Evolutionary conservation across 1,284 basidiomycete species (phyloP), one percentile per base, ranked within the genome.

Genomic region (Singerocomus inundabilis): DNA sequence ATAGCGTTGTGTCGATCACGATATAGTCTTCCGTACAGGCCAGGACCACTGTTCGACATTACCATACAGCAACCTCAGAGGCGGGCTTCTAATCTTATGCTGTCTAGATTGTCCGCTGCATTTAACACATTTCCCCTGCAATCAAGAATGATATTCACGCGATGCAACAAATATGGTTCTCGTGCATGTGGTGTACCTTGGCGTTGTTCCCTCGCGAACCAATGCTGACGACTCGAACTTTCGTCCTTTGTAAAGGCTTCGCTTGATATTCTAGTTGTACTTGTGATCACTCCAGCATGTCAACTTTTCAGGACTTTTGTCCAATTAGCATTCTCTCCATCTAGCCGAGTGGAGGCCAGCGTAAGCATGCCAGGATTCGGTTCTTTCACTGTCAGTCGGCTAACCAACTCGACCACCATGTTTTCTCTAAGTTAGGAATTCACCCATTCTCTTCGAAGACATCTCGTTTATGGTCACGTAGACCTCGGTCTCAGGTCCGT

Each of bases 151-250:
- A 39, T 31, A 26, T 54, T 54, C 57, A 39, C 51, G 48, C 57
- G 48, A 44, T 51, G 35, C 31, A 33, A 51, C 40, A 49, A 35
- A 49, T 42, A 50, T 10, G 35, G 39, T 33, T 9, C 18, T 28
- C 16, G 34, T 39, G 21, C 49, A 57, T 49, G 51, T 45, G 57
- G 46, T 37, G 12, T 31, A 31, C 26, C 7, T 37, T 34, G 34
- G 31, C 42, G 32, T 37, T 18, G 37, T 60, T 61, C 56, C 46
- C 53, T 58, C 40, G 35, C 25, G 8, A 46, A 30, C 29, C 8
- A 28, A 48, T 44, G 47, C 30, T 29, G 34, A 51, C 24, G 18
- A 10, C 37, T n/a, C 36, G 30, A 33, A 28, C 16, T 33, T 39
- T 54, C 30, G 29, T 30, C 38, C 49, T 34, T 52, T 37, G 44